A percentile compares a stretch with the other conserved stretches of the same genome.
These are phyloP conservation scores for Ogataea ganodermae DNA, from an alignment of 805 yeast species.

Conservation along the genomic window DNA sequence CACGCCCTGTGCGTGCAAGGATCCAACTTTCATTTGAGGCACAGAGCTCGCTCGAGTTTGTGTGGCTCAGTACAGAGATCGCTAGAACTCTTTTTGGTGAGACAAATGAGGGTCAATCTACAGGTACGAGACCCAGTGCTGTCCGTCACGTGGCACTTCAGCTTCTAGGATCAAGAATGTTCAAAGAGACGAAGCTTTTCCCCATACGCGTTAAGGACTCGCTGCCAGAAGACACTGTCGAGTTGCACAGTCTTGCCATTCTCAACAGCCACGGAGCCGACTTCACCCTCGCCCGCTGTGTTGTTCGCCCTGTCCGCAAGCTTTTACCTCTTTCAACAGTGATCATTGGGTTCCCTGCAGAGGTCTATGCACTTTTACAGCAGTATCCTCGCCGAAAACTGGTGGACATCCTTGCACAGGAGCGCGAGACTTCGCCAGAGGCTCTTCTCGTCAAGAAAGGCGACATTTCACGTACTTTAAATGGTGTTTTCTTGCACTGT, in stretches of 20 bases:
- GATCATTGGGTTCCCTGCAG: slow-evolving; percentile 46
- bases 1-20: slow-evolving; percentile 16
- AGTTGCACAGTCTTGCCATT: slow-evolving; percentile 41
- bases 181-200: slow-evolving; percentile 35
- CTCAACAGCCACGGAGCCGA: slow-evolving; percentile 38
- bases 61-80: slow-evolving; percentile 19
- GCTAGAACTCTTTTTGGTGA: slow-evolving; percentile 18
- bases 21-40: slow-evolving; percentile 24
- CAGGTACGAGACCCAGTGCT: background rate
- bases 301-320: slow-evolving; percentile 38
- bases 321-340: slow-evolving; percentile 36
- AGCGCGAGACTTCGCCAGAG: slow-evolving; percentile 30
- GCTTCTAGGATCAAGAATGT: slow-evolving; percentile 28
- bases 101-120: slow-evolving; percentile 1
- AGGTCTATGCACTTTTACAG: slow-evolving; percentile 47
- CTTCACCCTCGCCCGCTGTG: slow-evolving; percentile 45
- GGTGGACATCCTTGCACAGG: slow-evolving; percentile 36
- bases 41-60: slow-evolving; percentile 22
- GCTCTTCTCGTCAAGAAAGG: slow-evolving; percentile 41
- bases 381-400: slow-evolving; percentile 38
- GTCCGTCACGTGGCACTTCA: slow-evolving; percentile 18
- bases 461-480: slow-evolving; percentile 43
- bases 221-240: slow-evolving; percentile 35
- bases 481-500: slow-evolving; percentile 57
- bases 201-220: slow-evolving; percentile 34